Conservation (phyloP, 2,329 filamentous ascomycete species). For the Epichloe typhina region DNA sequence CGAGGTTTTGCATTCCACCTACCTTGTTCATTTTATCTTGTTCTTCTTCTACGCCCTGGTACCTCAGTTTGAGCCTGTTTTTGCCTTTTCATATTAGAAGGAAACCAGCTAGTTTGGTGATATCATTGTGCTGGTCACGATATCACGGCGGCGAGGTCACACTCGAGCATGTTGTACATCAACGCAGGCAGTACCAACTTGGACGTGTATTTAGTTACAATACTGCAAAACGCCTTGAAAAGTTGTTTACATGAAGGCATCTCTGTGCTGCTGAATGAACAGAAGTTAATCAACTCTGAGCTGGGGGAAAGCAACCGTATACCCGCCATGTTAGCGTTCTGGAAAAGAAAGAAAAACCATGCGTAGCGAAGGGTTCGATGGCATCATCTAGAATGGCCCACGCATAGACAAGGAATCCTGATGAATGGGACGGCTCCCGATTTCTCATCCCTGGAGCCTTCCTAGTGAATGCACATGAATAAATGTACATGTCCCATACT, state of each 20-base stretch:
- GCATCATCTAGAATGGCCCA: not conserved
- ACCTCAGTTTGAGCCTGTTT: not conserved
- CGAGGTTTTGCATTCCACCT: not conserved
- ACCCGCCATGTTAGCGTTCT: too few relatives aligned
- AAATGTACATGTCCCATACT: too few relatives aligned
- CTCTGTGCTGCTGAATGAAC: not conserved
- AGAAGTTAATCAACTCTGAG: too few relatives aligned
- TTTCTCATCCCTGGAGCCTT: too few relatives aligned
- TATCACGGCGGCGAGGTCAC: conserved; percentile 12
- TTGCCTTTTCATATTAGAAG: not conserved
- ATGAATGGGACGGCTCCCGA: too few relatives aligned
- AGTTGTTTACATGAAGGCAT: not conserved
- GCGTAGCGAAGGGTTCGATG: too few relatives aligned
- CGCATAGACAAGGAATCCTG: not conserved
- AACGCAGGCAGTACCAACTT: too few relatives aligned
- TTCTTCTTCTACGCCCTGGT: not conserved
- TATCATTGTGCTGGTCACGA: conserved; percentile 20
- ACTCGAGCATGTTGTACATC: too few relatives aligned
- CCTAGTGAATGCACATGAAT: too few relatives aligned
- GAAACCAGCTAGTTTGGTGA: conserved; percentile 6
- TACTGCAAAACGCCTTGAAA: conserved; percentile 1
- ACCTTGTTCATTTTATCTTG: not conserved
- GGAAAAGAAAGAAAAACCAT: too few relatives aligned
- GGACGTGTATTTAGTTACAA: not conserved
- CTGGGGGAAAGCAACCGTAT: too few relatives aligned